Evolutionary conservation across 257 asterid genomes (phyloP), one percentile per base, ranked within the genome.

Genomic region (Leonotis leonurus): DNA sequence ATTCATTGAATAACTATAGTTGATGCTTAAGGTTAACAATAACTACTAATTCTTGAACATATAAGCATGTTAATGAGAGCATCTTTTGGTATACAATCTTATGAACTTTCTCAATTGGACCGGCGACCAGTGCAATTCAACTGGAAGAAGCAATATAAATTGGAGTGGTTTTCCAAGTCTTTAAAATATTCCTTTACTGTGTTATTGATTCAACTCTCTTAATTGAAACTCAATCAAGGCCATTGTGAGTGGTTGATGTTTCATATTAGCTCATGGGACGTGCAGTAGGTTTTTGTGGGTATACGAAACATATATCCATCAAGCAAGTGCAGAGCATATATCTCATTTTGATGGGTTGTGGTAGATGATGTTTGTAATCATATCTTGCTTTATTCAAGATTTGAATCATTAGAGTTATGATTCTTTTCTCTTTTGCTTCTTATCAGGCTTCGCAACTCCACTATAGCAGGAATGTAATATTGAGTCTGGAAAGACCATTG

Each of bases 371-470:
- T 49, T 49, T 12, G 25, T 55, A 33, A 3, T 45, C 52, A 8
- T 24, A 5, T 27, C 8, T 11, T 3, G 1, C 39, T 58, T 39
- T 36, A 30, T n/a, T 64, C 13, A 21, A 40, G 54, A 56, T 51
- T 44, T 39, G 56, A 22, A 41, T 39, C 20, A 50, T 16, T 14
- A 18, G 21, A 27, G 40, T 12, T n/a, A 17, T 65, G 17, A 25
- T 36, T 24, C 26, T 8, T 36, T 56, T 45, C 56, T 24, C 7
- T 9, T 50, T 49, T 50, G 33, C n/a, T 62, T 53, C 18, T 24
- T 63, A 13, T 56, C 75, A 79, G 85, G 81, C 41, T 79, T 79
- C 40, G 81, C 85, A 14, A 79, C 85, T 20, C 79, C 81, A 40
- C 85, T 72, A 72, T 79, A 79, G 43, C 79, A 78, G 51, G 69